phyloP scores from a whole-genome alignment of 2,329 filamentous ascomycete species.

The Aspergillus oerlinghausenensis region DNA sequence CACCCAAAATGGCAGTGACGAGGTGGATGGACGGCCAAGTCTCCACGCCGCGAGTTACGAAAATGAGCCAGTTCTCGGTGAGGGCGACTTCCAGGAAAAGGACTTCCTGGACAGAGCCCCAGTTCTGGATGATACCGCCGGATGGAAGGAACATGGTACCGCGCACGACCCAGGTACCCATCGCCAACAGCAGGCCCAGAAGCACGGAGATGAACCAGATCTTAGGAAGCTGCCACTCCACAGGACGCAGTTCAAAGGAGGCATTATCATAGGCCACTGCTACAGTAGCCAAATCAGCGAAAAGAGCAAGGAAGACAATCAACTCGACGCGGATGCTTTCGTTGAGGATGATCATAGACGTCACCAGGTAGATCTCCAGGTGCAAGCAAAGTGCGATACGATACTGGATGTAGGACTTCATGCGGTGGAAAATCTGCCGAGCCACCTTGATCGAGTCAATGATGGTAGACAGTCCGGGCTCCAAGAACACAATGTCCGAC shows the following conservation, averaged over 20 bases:
- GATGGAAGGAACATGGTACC: constrained; percentile 64
- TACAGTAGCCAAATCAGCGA: constrained; percentile 75
- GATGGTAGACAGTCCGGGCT: constrained; percentile 66
- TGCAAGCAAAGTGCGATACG: constrained; percentile 71
- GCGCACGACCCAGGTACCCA: constrained; percentile 70
- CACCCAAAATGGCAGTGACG: constrained; percentile 64
- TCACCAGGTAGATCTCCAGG: constrained; percentile 70
- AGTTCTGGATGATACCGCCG: constrained; percentile 71
- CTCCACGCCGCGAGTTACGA: constrained; percentile 79
- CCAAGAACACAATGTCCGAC: constrained; percentile 70
- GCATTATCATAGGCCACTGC: constrained; percentile 80
- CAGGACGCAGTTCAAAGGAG: constrained; percentile 70
- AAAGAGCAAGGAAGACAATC: constrained; percentile 74
- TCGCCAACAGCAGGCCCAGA: constrained; percentile 63
- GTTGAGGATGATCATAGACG: constrained; percentile 75
- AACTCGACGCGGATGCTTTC: constrained; percentile 70
- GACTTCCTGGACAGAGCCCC: constrained; percentile 69
- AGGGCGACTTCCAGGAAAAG: constrained; percentile 87
- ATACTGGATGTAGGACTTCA: constrained; percentile 75
- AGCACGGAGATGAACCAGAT: constrained; percentile 65
- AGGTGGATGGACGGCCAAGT: constrained; percentile 72
- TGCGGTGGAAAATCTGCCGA: constrained; percentile 71
- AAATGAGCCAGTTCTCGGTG: constrained; percentile 94
- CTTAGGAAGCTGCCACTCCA: constrained; percentile 78
- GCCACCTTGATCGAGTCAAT: constrained; percentile 70